Conservation (phyloP, 768 basidiomycete genomes). For the Boletales sp. region DNA sequence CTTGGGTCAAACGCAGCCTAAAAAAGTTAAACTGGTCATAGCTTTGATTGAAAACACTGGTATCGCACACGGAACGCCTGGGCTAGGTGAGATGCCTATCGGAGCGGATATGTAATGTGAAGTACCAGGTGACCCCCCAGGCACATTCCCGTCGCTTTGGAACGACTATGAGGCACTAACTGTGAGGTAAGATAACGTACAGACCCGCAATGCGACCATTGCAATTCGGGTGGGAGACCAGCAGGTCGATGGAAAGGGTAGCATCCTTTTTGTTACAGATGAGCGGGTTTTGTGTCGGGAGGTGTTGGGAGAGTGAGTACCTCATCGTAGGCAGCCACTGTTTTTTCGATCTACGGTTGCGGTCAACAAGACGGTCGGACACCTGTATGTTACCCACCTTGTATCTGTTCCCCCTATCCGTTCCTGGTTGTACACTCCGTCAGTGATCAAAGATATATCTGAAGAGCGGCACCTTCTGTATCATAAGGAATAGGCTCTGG, state of each 20-base stretch:
- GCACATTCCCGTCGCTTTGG: conserved; percentile 83
- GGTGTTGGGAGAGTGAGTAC: conserved; percentile 32
- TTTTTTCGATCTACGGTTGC: conserved; percentile 77
- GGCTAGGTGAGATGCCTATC: conserved; percentile 2
- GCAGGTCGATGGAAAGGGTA: conserved; percentile 69
- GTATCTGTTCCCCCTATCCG: conserved; percentile 89
- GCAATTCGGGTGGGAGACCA: conserved; percentile 73
- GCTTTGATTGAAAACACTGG: not conserved
- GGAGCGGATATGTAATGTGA: conserved; percentile 1
- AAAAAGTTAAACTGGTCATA: not conserved
- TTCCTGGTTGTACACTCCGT: conserved; percentile 43
- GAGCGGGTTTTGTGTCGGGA: not conserved
- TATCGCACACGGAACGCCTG: conserved; percentile 50
- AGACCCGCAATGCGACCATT: conserved; percentile 86
- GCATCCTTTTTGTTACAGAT: conserved; percentile 55
- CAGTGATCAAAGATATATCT: not conserved
- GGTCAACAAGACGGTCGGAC: conserved; percentile 3
- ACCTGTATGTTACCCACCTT: conserved; percentile 49
- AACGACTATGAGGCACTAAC: conserved; percentile 2
- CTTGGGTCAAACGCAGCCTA: conserved; percentile 88
- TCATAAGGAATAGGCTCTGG: conserved; percentile 90
- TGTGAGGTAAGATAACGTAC: conserved; percentile 12
- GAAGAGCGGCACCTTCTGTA: conserved; percentile 54
- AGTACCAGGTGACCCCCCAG: conserved; percentile 80
- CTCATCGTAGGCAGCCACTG: conserved; percentile 84